A percentile compares a stretch with the other conserved stretches of the same genome.
Evolutionary conservation across 352 stramenopile species (phyloP).

Genomic region (Globisporangium barbulae): DNA sequence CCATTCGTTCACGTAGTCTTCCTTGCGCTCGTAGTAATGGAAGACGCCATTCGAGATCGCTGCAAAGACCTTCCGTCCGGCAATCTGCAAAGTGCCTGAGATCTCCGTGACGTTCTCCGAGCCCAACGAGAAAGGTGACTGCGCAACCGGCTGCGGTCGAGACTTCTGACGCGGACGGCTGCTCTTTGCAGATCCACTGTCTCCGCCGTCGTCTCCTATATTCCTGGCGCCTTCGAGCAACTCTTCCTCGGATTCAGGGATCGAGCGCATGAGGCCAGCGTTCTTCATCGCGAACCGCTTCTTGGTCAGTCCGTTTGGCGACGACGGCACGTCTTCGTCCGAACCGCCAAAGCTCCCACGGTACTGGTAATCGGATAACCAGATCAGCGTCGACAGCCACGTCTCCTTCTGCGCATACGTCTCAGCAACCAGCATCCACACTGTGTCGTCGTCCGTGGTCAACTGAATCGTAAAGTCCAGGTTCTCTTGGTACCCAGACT

Average conservation of each 20-base stretch:
- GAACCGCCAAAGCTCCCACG: conserved; percentile 20
- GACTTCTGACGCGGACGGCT: conserved; percentile 10
- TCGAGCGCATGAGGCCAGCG: conserved; percentile 45
- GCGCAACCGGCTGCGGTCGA: conserved; percentile 12
- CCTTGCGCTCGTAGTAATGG: conserved; percentile 82
- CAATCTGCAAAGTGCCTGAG: conserved; percentile 43
- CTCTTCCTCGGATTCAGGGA: conserved; percentile 39
- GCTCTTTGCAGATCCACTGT: neutral
- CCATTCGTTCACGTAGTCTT: conserved; percentile 82
- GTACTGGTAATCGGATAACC: conserved; percentile 85
- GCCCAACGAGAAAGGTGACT: conserved; percentile 20
- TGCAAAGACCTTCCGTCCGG: conserved; percentile 58
- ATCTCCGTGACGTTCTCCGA: conserved; percentile 21
- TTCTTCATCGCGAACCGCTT: conserved; percentile 46
- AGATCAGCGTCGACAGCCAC: conserved; percentile 84
- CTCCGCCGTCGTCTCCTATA: conserved; percentile 4
- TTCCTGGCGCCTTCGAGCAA: conserved; percentile 6
- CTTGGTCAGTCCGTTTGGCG: conserved; percentile 21
- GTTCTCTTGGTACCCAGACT: conserved; percentile 78
- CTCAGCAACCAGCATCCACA: conserved; percentile 83
- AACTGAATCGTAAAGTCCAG: conserved; percentile 86
- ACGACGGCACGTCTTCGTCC: conserved; percentile 14
- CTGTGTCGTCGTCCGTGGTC: conserved; percentile 59
- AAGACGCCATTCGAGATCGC: conserved; percentile 83
- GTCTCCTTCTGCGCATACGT: conserved; percentile 81